Evolutionary conservation across 495 filamentous ascomycete species (phyloP).

Genomic region (Monascus purpureus): DNA sequence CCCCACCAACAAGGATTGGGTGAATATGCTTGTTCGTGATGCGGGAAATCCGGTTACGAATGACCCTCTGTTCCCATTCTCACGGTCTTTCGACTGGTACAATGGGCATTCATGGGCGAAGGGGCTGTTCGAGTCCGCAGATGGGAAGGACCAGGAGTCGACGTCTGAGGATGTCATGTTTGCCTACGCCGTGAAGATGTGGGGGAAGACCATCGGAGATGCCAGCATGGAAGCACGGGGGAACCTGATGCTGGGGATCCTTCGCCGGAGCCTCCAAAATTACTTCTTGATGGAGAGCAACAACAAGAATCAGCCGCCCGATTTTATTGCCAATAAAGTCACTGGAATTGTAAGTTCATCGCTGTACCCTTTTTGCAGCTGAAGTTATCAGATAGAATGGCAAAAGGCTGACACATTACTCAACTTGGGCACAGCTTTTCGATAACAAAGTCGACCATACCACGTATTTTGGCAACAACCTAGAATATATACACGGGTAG

Average conservation of each 20-base stretch:
- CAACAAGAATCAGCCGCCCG: conserved; percentile 62
- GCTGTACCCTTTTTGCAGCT: no score
- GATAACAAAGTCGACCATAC: conserved; percentile 95
- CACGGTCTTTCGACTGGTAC: conserved; percentile 84
- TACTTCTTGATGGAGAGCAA: conserved; percentile 66
- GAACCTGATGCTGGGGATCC: conserved; percentile 70
- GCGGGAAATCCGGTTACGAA: conserved; percentile 57
- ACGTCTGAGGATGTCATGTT: conserved; percentile 84
- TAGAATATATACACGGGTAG: conserved; percentile 72
- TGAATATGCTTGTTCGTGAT: conserved; percentile 68
- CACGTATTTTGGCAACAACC: conserved; percentile 76
- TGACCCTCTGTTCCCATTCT: conserved; percentile 74
- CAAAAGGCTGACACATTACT: conserved; percentile 5
- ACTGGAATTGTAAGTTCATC: conserved; percentile 60
- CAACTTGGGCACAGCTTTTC: conserved; percentile 44
- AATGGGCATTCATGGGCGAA: conserved; percentile 95
- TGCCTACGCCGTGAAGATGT: conserved; percentile 86
- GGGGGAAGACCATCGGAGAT: conserved; percentile 67
- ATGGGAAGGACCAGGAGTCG: conserved; percentile 88
- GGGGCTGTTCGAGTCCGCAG: conserved; percentile 78
- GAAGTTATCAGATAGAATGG: background rate
- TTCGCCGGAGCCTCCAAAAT: conserved; percentile 50
- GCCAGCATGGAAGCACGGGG: conserved; percentile 72
- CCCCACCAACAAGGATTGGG: conserved; percentile 54
- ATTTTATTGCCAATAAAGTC: conserved; percentile 74